Evolutionary conservation across 768 basidiomycete species (phyloP), one percentile per base, ranked within the genome.

Genomic region (Pholiota molesta): DNA sequence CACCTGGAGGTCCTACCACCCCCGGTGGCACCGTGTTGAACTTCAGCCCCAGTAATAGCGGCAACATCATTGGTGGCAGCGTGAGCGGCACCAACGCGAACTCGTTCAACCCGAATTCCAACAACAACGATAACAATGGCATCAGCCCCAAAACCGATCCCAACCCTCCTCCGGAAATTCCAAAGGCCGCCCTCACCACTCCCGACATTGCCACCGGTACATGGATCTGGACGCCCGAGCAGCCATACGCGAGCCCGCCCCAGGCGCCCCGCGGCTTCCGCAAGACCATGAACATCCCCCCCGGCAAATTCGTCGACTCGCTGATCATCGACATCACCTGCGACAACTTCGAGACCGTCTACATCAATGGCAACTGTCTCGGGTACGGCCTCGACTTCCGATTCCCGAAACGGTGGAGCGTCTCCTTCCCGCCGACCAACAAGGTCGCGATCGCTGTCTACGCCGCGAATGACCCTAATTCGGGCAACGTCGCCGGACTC

Each of bases 151-250:
- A 31, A 2, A 26, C 26, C 2, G 26, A 26, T 26, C 31, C 31
- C 31, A 31, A 31, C 31, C 31, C 31, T 31, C 9, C 31, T 9
- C 31, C 29, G 6, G 29, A 29, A n/a, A n/a, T n/a, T n/a, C 6
- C 42, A 44, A n/a, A 44, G 16, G 13, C 42, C n/a, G 9, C 19
- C 16, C 8, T n/a, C 19, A 44, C 16, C 8, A 9, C 42, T 16
- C 57, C 62, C 13, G 57, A 62, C 23, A 37, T 62, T 26, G 31
- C 28, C 2, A 53, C 42, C 3, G 57, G 39, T 3, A 45, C 17
- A 13, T 76, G 74, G 74, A 72, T 76, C 13, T 76, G 73, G 74
- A 74, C 74, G 28, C 66, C 66, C 53, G 74, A 75, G 51, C 55
- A 68, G 23, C 40, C 52, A 9, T 61, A 42, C 42, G 60, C 57